Conservation (phyloP, 139 green algal species). For the Coccomyxa sp. region DNA sequence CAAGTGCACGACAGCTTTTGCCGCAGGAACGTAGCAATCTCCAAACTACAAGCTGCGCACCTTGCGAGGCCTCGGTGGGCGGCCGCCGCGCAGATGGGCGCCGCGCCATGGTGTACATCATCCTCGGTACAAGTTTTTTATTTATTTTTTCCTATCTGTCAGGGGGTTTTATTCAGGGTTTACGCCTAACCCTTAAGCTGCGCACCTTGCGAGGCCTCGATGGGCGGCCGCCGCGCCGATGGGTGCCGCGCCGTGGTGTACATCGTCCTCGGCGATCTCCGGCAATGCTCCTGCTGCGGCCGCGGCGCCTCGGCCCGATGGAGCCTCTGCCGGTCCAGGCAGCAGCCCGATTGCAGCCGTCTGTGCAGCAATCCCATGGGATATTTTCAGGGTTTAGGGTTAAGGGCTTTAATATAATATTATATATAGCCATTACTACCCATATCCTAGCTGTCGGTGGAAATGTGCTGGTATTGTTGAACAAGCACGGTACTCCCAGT, state of each 20-base stretch:
- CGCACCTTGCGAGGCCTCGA: background rate
- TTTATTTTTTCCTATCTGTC: no score
- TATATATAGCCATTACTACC: no score
- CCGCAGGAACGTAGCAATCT: no score
- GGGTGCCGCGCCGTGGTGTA: slow-evolving; percentile 18
- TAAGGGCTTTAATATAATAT: no score
- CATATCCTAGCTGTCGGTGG: no score
- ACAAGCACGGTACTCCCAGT: no score
- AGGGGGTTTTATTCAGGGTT: no score
- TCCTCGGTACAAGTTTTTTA: no score
- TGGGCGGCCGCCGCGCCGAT: slow-evolving; percentile 17
- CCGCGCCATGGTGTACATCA: slow-evolving; percentile 21
- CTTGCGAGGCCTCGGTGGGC: background rate
- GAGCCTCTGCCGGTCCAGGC: background rate
- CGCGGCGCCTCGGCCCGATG: background rate
- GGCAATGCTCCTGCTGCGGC: background rate
- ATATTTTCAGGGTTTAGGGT: no score
- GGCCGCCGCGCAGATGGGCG: slow-evolving; percentile 14
- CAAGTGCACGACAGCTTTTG: no score
- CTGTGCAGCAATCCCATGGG: background rate
- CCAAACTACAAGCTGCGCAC: background rate
- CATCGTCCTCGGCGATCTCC: slow-evolving; percentile 11
- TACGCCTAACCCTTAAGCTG: no score
- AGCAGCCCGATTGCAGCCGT: slow-evolving; percentile 14
- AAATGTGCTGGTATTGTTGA: no score